A percentile compares a stretch with the other conserved stretches of the same genome.
Evolutionary conservation across 1,284 basidiomycete species (phyloP).

Genomic region (Rhodofomes roseus): DNA sequence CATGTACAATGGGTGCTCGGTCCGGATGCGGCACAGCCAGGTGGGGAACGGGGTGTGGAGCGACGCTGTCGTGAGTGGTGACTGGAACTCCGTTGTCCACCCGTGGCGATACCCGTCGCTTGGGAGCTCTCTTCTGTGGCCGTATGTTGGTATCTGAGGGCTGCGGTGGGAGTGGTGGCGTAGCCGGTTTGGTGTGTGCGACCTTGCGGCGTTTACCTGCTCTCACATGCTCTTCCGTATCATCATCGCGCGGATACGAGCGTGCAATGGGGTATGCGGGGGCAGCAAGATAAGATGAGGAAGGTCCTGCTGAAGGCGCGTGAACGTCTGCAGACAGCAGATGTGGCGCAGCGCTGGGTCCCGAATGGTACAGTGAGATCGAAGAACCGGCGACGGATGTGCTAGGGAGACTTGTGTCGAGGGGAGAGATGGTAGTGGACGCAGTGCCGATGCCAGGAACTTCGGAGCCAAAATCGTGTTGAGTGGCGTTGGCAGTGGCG

Average conservation of each 20-base stretch:
- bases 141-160: not conserved
- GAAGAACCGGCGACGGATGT: not conserved
- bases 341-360: too few relatives aligned
- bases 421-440: not conserved
- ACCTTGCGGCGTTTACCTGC: not conserved
- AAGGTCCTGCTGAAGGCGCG: too few relatives aligned
- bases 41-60: too few relatives aligned
- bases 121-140: not conserved
- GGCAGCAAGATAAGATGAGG: too few relatives aligned
- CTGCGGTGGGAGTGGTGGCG: not conserved
- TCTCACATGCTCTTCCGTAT: not conserved
- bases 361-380: too few relatives aligned
- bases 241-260: not conserved
- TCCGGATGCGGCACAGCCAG: not conserved
- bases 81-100: not conserved
- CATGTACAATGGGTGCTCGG: not conserved
- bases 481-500: too few relatives aligned
- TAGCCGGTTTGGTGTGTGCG: not conserved
- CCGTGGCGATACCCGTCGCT: not conserved
- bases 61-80: not conserved
- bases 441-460: not conserved
- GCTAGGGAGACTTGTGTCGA: not conserved
- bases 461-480: too few relatives aligned
- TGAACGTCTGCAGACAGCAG: too few relatives aligned
- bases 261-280: not conserved